Evolutionary conservation across 2,329 filamentous ascomycete species (phyloP), one percentile per base, ranked within the genome.

Genomic region (Bimuria novae-zelandiae): DNA sequence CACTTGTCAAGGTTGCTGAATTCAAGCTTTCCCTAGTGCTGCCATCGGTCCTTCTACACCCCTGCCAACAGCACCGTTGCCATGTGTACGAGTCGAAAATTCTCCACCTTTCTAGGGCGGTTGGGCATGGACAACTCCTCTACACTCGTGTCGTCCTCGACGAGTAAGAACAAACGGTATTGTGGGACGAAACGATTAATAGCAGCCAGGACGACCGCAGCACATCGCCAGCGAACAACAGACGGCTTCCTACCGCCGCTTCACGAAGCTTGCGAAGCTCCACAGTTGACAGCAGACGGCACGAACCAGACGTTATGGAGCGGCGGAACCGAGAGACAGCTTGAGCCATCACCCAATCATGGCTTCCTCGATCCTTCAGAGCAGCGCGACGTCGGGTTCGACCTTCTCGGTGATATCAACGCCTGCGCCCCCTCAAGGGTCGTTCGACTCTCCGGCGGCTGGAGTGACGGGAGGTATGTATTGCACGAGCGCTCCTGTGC

Each of bases 381-480:
- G 45, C 35, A 62, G 51, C 42, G 46, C 52, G n/a, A 32, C 39
- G 35, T 33, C 55, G 16, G 63, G 55, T 19, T 43, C 52, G 6
- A 61, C 57, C 17, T 56, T 62, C 27, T 47, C 60, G 1, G 19
- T 56, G 4, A 33, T 54, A 5, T 43, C 59, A 10, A 33, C 56
- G 21, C 48, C 63, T 12, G 63, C 65, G n/a, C 62, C 68, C 12
- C 57, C 67, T n/a, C 67, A 68, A 54, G 67, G 68, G 19, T 49
- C 58, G 0, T 45, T 69, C 27, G 53, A 58, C 14, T 68, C 65
- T 11, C 65, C 69, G 11, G 67, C 65, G 14, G 67, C 65, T 30
- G 69, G 69, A 14, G 71, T 72, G 16, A 68, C 65, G 30, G 69
- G 68, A 62, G 68, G 68, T 68, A 53, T 35, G n/a, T n/a, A n/a